Conservation (phyloP, 1,284 basidiomycete species). For the Austroboletus rostrupii region DNA sequence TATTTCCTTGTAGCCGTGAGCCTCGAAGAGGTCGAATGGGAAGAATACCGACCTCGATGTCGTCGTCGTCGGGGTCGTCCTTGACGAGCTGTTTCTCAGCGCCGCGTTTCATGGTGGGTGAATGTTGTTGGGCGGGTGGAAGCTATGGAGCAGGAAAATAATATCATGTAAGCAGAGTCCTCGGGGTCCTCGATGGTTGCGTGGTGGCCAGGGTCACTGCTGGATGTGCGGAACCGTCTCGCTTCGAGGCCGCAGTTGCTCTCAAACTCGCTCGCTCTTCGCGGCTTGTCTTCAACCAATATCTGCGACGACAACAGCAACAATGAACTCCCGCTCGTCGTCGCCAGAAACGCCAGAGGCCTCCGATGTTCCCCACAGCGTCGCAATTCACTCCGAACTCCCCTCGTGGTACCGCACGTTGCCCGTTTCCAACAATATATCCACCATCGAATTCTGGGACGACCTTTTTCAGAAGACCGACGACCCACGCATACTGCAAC, state of each 20-base stretch:
- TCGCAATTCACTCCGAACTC: conserved; percentile 50
- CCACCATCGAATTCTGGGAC: conserved; percentile 31
- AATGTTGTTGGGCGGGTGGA: not conserved
- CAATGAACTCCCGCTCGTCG: conserved; percentile 62
- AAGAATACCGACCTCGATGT: conserved; percentile 28
- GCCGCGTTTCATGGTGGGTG: conserved; percentile 60
- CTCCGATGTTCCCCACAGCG: conserved; percentile 47
- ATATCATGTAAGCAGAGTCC: conserved; percentile 21
- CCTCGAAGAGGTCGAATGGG: not conserved
- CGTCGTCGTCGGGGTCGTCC: conserved; percentile 45
- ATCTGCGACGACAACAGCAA: conserved; percentile 54
- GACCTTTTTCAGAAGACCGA: conserved; percentile 41
- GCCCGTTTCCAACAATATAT: conserved; percentile 37
- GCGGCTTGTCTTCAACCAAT: conserved; percentile 18
- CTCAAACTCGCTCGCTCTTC: conserved; percentile 2
- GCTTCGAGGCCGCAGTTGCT: not conserved
- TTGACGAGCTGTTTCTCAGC: conserved; percentile 72
- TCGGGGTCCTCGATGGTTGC: conserved; percentile 9
- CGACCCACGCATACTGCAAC: conserved; percentile 50
- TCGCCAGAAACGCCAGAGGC: conserved; percentile 67
- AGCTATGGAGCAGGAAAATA: conserved; percentile 6
- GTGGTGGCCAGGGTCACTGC: conserved; percentile 12
- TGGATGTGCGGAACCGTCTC: not conserved
- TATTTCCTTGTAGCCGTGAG: conserved; percentile 37
- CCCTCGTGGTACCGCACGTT: conserved; percentile 56